Percentiles rank a stretch among this genome's conserved stretches.
phyloP scores from a whole-genome alignment of 129 eudicot genomes.

The Flaveria trinervia region DNA sequence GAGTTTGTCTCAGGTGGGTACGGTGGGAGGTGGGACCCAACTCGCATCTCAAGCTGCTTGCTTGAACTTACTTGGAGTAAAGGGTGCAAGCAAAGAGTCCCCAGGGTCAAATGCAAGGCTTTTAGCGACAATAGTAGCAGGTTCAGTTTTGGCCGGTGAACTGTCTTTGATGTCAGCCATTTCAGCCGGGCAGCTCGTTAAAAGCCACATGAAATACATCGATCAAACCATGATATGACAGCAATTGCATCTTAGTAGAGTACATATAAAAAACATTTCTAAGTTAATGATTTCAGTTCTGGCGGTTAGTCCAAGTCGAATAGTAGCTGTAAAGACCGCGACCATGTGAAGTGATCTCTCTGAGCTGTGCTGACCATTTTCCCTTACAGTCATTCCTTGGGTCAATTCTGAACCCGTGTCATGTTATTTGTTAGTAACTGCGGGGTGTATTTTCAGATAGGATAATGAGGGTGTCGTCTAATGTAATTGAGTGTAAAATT shows the following conservation, averaged over 20 bases:
- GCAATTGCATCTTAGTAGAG: constrained; percentile 37
- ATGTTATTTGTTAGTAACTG: constrained; percentile 17
- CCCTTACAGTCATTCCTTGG: constrained; percentile 9
- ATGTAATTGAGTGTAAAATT: constrained; percentile 1
- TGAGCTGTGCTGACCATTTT: constrained; percentile 25
- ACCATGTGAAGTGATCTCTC: constrained; percentile 16
- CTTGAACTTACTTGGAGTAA: constrained; percentile 66
- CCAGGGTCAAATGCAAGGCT: constrained; percentile 68
- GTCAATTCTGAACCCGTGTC: constrained; percentile 16
- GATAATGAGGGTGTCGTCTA: constrained; percentile 30
- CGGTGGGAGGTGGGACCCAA: constrained; percentile 78
- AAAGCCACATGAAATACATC: constrained; percentile 75
- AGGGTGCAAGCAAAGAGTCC: constrained; percentile 64
- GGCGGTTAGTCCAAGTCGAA: constrained; percentile 6
- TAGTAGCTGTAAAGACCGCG: constrained; percentile 26
- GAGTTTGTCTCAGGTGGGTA: constrained; percentile 50
- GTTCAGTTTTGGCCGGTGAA: constrained; percentile 73
- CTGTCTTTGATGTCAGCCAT: constrained; percentile 76
- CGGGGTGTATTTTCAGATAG: constrained; percentile 30
- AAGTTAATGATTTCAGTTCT: constrained; percentile 3
- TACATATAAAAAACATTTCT: constrained; percentile 20
- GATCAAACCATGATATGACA: constrained; percentile 63
- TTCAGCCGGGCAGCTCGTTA: constrained; percentile 72
- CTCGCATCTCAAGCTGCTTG: constrained; percentile 74
- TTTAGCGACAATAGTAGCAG: constrained; percentile 69